A percentile compares a stretch with the other conserved stretches of the same genome.
Evolutionary conservation across 2,329 filamentous ascomycete species (phyloP).

Genomic region (Alternaria arbusti): DNA sequence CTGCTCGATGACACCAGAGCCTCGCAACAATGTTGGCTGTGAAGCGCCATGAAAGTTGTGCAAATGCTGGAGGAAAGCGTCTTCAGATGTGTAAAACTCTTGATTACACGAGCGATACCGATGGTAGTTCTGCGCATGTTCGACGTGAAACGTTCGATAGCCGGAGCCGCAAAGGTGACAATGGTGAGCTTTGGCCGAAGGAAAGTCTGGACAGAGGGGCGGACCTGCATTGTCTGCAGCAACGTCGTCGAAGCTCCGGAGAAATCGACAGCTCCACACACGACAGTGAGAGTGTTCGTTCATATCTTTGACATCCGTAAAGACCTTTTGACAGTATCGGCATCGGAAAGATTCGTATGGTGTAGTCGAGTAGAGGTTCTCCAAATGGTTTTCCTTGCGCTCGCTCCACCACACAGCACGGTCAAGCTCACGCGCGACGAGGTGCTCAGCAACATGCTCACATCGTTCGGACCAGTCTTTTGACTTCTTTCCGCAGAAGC

Average conservation of each 20-base stretch:
- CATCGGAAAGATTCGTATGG: conserved; percentile 42
- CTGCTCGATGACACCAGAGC: conserved; percentile 39
- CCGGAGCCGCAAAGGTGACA: conserved; percentile 45
- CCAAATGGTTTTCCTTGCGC: conserved; percentile 40
- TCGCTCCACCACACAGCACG: conserved; percentile 43
- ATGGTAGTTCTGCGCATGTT: conserved; percentile 44
- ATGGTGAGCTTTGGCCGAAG: conserved; percentile 44
- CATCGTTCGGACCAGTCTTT: conserved; percentile 42
- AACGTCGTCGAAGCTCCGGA: conserved; percentile 43
- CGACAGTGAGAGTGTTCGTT: conserved; percentile 43
- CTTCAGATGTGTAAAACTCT: conserved; percentile 42
- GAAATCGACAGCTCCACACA: conserved; percentile 46
- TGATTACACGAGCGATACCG: conserved; percentile 43
- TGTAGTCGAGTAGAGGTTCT: conserved; percentile 38
- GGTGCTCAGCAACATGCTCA: conserved; percentile 43
- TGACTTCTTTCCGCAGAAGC: conserved; percentile 43
- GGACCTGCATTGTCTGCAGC: conserved; percentile 41
- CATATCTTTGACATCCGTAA: conserved; percentile 38
- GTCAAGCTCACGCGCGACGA: conserved; percentile 36
- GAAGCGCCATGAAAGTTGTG: conserved; percentile 43
- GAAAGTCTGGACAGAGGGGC: conserved; percentile 41
- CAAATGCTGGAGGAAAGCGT: conserved; percentile 43
- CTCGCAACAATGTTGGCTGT: conserved; percentile 32
- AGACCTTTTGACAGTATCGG: conserved; percentile 43
- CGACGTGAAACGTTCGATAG: conserved; percentile 39